phyloP scores from a whole-genome alignment of 2,329 filamentous ascomycete genomes.

The Triangularia setosa region DNA sequence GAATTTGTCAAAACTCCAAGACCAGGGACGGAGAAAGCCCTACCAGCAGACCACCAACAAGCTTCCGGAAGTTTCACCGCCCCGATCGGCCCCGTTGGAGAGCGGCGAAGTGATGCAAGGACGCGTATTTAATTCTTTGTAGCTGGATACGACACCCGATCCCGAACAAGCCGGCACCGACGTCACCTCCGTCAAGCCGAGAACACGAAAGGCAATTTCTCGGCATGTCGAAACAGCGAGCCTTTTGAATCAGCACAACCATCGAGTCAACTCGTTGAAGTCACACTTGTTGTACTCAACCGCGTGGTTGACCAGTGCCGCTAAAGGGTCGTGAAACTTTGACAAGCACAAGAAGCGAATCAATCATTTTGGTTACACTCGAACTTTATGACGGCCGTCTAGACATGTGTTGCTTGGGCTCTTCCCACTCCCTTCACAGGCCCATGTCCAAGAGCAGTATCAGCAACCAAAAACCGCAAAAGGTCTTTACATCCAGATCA shows the following conservation, averaged over 20 bases:
- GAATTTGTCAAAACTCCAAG: neutral
- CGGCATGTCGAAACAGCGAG: neutral
- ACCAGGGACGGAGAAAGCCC: neutral
- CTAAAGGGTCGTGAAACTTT: neutral
- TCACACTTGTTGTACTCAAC: neutral
- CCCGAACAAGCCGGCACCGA: neutral
- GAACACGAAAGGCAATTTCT: neutral
- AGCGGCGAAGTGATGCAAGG: neutral
- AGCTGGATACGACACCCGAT: neutral
- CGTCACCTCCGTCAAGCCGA: neutral
- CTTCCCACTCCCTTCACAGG: neutral
- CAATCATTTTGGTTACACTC: neutral
- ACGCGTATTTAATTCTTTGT: neutral
- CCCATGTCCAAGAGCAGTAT: neutral
- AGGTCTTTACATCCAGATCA: neutral
- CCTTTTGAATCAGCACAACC: neutral
- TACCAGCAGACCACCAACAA: neutral
- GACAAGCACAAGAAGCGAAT: neutral
- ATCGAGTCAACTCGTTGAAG: neutral
- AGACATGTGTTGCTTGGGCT: neutral
- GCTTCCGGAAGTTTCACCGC: neutral
- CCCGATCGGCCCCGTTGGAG: neutral
- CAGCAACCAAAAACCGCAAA: neutral
- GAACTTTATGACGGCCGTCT: neutral
- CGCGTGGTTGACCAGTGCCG: neutral